Evolutionary conservation across 2,329 filamentous ascomycete genomes (phyloP).

Genomic region (Ascochyta clinopodiicola): DNA sequence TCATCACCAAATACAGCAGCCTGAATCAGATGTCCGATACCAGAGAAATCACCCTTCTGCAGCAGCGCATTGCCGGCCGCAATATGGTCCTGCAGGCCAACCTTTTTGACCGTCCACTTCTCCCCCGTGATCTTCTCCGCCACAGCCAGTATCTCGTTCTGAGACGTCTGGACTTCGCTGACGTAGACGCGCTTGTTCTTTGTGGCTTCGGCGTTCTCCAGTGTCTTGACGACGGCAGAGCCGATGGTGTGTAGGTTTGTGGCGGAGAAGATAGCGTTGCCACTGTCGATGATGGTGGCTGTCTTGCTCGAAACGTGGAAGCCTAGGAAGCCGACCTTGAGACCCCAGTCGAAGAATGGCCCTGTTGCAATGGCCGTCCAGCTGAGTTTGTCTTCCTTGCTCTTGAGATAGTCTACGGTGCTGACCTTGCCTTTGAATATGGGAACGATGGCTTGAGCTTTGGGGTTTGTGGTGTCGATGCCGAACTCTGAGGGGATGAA

Average conservation of each 20-base stretch:
- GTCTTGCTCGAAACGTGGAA: slow-evolving; percentile 59
- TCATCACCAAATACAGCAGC: slow-evolving; percentile 24
- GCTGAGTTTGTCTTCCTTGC: slow-evolving; percentile 55
- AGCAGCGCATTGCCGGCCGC: slow-evolving; percentile 44
- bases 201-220: slow-evolving; percentile 59
- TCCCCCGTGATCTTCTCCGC: slow-evolving; percentile 61
- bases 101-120: slow-evolving; percentile 58
- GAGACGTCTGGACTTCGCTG: slow-evolving; percentile 63
- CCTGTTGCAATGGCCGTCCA: slow-evolving; percentile 63
- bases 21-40: slow-evolving; percentile 30
- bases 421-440: slow-evolving; percentile 59
- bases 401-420: slow-evolving; percentile 61
- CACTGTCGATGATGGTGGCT: slow-evolving; percentile 64
- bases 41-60: slow-evolving; percentile 44
- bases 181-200: slow-evolving; percentile 66
- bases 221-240: slow-evolving; percentile 58
- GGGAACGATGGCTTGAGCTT: slow-evolving; percentile 53
- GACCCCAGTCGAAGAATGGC: slow-evolving; percentile 56
- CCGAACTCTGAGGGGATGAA: slow-evolving; percentile 69
- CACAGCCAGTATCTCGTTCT: slow-evolving; percentile 62
- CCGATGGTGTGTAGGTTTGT: slow-evolving; percentile 62
- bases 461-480: slow-evolving; percentile 49
- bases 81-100: slow-evolving; percentile 42
- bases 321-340: slow-evolving; percentile 59
- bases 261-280: slow-evolving; percentile 59